Percentiles rank a stretch among this genome's conserved stretches.
phyloP scores from a whole-genome alignment of 306 rosid genomes.

The Castanea crenata region DNA sequence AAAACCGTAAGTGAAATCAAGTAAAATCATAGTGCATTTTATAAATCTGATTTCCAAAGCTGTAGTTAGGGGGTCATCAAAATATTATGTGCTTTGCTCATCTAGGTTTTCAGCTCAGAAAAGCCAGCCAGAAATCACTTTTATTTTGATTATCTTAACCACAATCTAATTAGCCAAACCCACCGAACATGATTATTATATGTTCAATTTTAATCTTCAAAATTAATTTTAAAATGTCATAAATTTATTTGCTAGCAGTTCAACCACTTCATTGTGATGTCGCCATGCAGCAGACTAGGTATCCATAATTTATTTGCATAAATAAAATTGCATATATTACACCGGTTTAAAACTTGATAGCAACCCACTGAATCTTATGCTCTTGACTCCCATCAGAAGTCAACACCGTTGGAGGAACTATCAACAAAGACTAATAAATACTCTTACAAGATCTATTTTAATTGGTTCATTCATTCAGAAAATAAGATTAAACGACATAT shows the following conservation, averaged over 20 bases:
- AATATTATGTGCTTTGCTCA: neutral
- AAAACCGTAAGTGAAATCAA: slow-evolving; percentile 38
- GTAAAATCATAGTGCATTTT: slow-evolving; percentile 18
- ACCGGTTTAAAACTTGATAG: neutral
- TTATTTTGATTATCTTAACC: neutral
- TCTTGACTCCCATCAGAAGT: neutral
- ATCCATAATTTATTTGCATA: neutral
- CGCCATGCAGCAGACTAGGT: neutral
- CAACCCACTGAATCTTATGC: neutral
- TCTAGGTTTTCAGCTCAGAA: neutral
- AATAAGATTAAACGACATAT: neutral
- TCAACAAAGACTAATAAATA: neutral
- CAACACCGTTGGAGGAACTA: neutral
- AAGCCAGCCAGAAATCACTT: neutral
- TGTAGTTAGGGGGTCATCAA: neutral
- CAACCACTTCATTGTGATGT: neutral
- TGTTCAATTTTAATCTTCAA: neutral
- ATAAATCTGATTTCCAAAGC: neutral
- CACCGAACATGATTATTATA: neutral
- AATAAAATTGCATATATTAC: neutral
- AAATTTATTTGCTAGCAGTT: neutral
- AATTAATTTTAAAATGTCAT: neutral
- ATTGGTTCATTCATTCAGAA: neutral
- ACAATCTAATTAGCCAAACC: neutral
- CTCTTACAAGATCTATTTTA: neutral